Percentiles rank a stretch among this genome's conserved stretches.
Conservation (phyloP, 345 rosid species). For the Populus simonii region DNA sequence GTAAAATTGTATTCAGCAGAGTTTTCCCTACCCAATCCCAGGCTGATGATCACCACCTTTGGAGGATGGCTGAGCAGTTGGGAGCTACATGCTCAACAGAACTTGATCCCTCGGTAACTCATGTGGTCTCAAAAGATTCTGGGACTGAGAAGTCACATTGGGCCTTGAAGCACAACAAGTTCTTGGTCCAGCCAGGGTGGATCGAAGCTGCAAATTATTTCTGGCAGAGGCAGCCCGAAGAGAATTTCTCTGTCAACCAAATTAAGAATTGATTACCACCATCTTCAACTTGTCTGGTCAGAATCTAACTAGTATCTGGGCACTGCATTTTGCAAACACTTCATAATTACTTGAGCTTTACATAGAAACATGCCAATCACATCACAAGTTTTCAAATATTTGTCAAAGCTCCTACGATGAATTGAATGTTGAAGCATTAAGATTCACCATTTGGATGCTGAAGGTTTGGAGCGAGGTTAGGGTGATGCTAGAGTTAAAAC, state of each 20-base stretch:
- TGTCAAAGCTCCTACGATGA: too few species aligned
- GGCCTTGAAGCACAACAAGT: slow-evolving; percentile 56
- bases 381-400: background rate
- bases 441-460: too few species aligned
- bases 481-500: too few species aligned
- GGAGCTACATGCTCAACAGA: slow-evolving; percentile 59
- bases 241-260: slow-evolving; percentile 40
- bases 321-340: too few species aligned
- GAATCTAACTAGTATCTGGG: background rate
- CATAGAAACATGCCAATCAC: background rate
- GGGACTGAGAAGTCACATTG: slow-evolving; percentile 61
- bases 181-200: slow-evolving; percentile 57
- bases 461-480: too few species aligned
- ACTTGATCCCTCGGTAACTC: slow-evolving; percentile 45
- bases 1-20: slow-evolving; percentile 71
- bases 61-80: slow-evolving; percentile 74
- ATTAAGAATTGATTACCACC: background rate
- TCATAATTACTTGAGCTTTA: background rate
- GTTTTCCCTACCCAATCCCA: slow-evolving; percentile 63
- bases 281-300: background rate
- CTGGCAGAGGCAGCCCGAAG: slow-evolving; percentile 58
- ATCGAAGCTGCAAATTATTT: slow-evolving; percentile 53
- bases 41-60: slow-evolving; percentile 58
- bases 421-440: too few species aligned
- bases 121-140: slow-evolving; percentile 45